Conservation (phyloP, 2,329 filamentous ascomycete species). For the Ciborinia camelliae region DNA sequence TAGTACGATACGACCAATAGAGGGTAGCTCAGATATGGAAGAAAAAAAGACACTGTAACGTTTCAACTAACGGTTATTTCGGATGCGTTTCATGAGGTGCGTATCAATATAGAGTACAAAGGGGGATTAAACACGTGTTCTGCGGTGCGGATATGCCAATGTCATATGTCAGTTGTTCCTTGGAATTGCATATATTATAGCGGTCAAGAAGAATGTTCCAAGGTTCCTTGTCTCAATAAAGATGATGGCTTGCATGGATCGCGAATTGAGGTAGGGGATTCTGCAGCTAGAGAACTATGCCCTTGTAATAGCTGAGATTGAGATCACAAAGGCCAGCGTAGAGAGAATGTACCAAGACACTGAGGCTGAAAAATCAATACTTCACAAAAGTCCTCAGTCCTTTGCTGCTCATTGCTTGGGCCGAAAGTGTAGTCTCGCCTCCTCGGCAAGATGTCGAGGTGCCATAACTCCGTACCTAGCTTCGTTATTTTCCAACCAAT, state of each 20-base stretch:
- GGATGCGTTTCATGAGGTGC: slow-evolving; percentile 3
- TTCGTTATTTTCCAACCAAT: slow-evolving; percentile 38
- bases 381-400: background rate
- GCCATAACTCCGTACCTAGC: slow-evolving; percentile 39
- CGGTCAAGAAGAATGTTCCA: slow-evolving; percentile 4
- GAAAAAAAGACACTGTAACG: slow-evolving; percentile 3
- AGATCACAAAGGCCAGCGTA: background rate
- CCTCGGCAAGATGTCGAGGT: slow-evolving; percentile 37
- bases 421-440: slow-evolving; percentile 32
- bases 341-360: slow-evolving; percentile 13
- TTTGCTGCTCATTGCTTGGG: background rate
- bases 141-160: slow-evolving; percentile 9
- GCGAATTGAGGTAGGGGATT: slow-evolving; percentile 2
- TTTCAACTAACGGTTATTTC: slow-evolving; percentile 10
- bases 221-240: background rate
- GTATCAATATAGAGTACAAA: background rate
- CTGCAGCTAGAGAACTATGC: slow-evolving; percentile 15
- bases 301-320: slow-evolving; percentile 9
- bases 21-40: background rate
- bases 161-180: slow-evolving; percentile 5
- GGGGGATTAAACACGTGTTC: slow-evolving; percentile 2
- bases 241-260: slow-evolving; percentile 14
- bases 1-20: background rate
- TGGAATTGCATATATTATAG: slow-evolving; percentile 9
- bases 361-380: slow-evolving; percentile 14